A percentile compares a stretch with the other conserved stretches of the same genome.
phyloP scores from a whole-genome alignment of 1,139 yeast species.

The Debaryomycetaceae sp. region DNA sequence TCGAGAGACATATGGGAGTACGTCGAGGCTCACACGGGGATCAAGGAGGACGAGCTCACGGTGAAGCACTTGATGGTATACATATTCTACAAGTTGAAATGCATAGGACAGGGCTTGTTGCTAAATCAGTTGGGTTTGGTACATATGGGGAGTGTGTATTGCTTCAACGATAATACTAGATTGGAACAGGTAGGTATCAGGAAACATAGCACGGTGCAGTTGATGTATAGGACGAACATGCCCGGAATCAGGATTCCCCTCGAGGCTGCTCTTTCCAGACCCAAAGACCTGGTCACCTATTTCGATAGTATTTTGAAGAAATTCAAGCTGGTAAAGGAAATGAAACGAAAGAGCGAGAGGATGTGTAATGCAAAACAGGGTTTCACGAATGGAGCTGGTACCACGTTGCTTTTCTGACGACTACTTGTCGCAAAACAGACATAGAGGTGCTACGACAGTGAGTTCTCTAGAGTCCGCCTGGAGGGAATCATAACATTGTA shows the following conservation, averaged over 20 bases:
- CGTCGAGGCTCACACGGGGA: background rate
- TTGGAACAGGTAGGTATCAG: constrained; percentile 1
- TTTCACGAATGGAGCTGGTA: background rate
- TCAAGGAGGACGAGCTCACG: background rate
- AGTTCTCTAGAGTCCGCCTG: no score
- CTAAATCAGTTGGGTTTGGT: constrained; percentile 3
- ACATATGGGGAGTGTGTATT: constrained; percentile 3
- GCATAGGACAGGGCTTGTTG: background rate
- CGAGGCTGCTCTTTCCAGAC: constrained; percentile 1
- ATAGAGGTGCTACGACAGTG: no score
- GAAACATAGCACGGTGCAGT: constrained; percentile 2
- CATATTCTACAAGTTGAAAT: background rate
- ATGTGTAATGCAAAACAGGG: background rate
- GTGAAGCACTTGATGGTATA: constrained; percentile 3
- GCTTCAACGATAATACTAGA: background rate
- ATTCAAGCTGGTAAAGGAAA: background rate
- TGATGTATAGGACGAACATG: constrained; percentile 1
- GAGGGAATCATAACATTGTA: no score
- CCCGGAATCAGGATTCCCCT: constrained; percentile 2
- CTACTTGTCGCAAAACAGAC: background rate
- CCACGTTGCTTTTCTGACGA: background rate
- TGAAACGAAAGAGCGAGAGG: background rate
- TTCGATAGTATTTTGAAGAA: constrained; percentile 1
- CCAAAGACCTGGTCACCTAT: constrained; percentile 1
- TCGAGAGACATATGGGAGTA: background rate